phyloP scores from a whole-genome alignment of 2,329 filamentous ascomycete genomes.

The Beauveria bassiana region DNA sequence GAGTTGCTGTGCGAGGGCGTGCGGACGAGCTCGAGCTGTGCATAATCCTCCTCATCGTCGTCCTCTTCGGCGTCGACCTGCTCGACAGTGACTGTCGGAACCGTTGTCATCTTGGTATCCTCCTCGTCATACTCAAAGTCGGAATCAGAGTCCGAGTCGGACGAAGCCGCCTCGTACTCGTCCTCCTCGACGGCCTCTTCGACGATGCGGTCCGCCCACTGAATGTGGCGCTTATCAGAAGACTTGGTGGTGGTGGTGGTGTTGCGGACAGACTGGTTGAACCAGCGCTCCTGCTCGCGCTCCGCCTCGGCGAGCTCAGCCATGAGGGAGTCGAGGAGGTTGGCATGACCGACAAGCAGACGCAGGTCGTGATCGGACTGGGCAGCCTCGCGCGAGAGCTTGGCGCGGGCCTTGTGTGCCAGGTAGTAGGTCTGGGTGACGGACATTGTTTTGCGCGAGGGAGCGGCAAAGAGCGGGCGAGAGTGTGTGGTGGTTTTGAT shows the following conservation, averaged over 20 bases:
- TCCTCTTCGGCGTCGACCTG: constrained; percentile 35
- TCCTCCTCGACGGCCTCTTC: constrained; percentile 46
- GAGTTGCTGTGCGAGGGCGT: constrained; percentile 58
- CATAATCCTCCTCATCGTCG: constrained; percentile 54
- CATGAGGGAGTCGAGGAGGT: constrained; percentile 95
- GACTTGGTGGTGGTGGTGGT: constrained; percentile 20
- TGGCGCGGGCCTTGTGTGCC: constrained; percentile 89
- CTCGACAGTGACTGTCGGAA: constrained; percentile 35
- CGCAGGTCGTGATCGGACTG: constrained; percentile 90
- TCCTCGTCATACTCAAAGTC: constrained; percentile 47
- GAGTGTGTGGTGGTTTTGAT: constrained; percentile 22
- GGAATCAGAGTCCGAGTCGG: constrained; percentile 38
- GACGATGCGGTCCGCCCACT: constrained; percentile 76
- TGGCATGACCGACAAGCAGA: constrained; percentile 93
- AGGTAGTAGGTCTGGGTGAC: constrained; percentile 98
- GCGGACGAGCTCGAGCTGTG: constrained; percentile 58
- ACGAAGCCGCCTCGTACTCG: constrained; percentile 53
- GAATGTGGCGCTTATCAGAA: constrained; percentile 63
- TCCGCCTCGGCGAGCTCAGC: constrained; percentile 85
- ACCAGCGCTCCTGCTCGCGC: constrained; percentile 93
- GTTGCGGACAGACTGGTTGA: constrained; percentile 87
- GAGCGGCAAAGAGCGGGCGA: constrained; percentile 28
- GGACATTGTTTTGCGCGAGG: constrained; percentile 78
- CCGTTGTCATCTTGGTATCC: constrained; percentile 42
- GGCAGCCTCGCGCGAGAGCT: constrained; percentile 89